Evolutionary conservation across 2,329 filamentous ascomycete genomes (phyloP), one percentile per base, ranked within the genome.

Genomic region (Pestalotiopsis sp.): DNA sequence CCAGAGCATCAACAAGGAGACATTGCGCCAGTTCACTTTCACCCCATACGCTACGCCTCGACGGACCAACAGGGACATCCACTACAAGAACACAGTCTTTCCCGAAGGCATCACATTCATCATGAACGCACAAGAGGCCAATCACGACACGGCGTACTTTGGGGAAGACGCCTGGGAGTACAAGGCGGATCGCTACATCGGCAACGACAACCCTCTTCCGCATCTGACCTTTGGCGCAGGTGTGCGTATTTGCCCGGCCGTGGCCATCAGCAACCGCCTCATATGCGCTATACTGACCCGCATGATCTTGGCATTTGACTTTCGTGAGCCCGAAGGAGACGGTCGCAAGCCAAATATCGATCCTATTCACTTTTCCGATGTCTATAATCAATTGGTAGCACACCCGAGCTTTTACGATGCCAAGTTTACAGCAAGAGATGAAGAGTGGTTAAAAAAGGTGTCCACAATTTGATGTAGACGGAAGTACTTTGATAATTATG

Each of bases 91-190:
- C n/a, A 61, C 65, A 12, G 39, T 71, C 38, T 71, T 75, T 27
- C 74, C 73, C 2, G 73, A 72, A 49, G 74, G 74, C 9, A 72
- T 70, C 38, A 72, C 74, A 4, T 69, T 75, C 65, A 72, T 74
- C 61, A 72, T 75, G 73, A 75, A 74, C 66, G 74, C 73, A 13
- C 74, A 75, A 45, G 68, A 71, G 57, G 74, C 69, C 12, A 74
- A 74, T 65, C 74, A 72, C 64, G 74, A 74, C 68, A 41, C 17
- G 20, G 67, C 61, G 11, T 69, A 72, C 57, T 75, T 72, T 67
- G 74, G 74, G 38, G 65, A 70, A 3, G 72, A 74, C 62, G 72
- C 73, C 25, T 68, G 61, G 63, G 38, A 39, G 20, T 75, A 74
- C 69, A 70, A 71, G 27, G 73, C 74, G 7, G 68, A 70, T 12